These are phyloP conservation scores for Sesbania bispinosa DNA, from an alignment of 306 rosid species.

Conservation along the genomic window DNA sequence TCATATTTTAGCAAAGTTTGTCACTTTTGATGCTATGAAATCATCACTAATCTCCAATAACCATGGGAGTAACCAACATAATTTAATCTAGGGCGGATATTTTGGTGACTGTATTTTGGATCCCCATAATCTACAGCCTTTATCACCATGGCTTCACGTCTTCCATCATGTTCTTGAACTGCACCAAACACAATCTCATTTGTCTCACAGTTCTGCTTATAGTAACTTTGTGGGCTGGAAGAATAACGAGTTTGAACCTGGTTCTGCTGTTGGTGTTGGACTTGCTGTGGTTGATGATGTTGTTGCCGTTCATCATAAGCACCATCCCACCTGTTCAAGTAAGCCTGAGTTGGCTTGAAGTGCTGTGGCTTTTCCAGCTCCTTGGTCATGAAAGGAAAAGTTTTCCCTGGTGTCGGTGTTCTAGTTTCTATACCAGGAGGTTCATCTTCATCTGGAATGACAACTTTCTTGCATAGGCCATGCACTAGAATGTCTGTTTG, in stretches of 20 bases:
- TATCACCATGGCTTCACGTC: conserved; percentile 83
- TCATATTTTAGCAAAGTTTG: not conserved
- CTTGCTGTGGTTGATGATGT: conserved; percentile 20
- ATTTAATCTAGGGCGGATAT: conserved; percentile 66
- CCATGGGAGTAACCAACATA: conserved; percentile 58
- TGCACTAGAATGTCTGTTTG: conserved; percentile 39
- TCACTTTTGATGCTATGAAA: conserved; percentile 3
- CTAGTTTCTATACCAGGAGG: conserved; percentile 77
- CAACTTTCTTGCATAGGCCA: conserved; percentile 97
- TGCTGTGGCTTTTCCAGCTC: conserved; percentile 64
- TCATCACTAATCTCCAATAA: conserved; percentile 39
- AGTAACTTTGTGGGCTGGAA: conserved; percentile 56
- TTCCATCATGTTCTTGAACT: conserved; percentile 86
- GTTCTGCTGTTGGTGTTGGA: conserved; percentile 44
- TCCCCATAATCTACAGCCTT: conserved; percentile 90
- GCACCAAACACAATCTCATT: conserved; percentile 97
- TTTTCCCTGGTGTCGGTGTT: conserved; percentile 47
- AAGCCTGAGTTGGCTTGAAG: conserved; percentile 46
- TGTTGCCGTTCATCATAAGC: conserved; percentile 47
- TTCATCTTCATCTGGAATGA: conserved; percentile 81
- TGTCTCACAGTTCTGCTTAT: conserved; percentile 71
- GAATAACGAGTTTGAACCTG: conserved; percentile 68
- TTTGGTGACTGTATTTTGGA: conserved; percentile 63
- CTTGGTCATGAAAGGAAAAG: conserved; percentile 56
- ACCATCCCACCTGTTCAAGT: conserved; percentile 57